Evolutionary conservation across 352 stramenopile genomes (phyloP).

Genomic region (Halophytophthora polymorphica): DNA sequence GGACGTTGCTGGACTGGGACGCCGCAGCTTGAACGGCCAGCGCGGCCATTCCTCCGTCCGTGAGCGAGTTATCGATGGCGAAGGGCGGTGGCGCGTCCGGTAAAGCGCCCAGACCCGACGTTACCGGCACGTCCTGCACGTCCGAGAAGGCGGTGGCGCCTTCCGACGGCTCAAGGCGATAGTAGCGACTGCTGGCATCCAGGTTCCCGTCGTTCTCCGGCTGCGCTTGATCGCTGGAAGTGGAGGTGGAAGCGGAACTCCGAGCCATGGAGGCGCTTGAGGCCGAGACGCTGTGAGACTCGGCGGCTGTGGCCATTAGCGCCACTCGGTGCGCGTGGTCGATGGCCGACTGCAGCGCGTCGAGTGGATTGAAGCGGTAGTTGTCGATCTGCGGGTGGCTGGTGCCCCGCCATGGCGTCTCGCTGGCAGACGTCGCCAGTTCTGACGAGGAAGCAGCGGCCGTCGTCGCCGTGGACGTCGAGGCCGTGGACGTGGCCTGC

Average conservation of each 20-base stretch:
- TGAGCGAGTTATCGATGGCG: too few species aligned
- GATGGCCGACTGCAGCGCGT: slow-evolving; percentile 57
- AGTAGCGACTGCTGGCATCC: too few species aligned
- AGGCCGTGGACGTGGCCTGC: background rate
- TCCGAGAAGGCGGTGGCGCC: too few species aligned
- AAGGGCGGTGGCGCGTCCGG: too few species aligned
- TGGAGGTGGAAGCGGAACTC: background rate
- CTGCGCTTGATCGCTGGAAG: background rate
- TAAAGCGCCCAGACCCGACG: too few species aligned
- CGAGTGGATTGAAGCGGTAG: slow-evolving; percentile 62
- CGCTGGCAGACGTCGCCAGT: slow-evolving; percentile 11
- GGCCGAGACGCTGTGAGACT: background rate
- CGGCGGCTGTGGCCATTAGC: background rate
- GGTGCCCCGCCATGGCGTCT: background rate
- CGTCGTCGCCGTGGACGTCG: background rate
- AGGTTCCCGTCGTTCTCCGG: too few species aligned
- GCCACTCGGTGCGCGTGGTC: slow-evolving; percentile 34
- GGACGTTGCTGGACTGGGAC: too few species aligned
- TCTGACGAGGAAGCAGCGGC: slow-evolving; percentile 6
- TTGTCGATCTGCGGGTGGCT: slow-evolving; percentile 5
- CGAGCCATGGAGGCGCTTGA: background rate
- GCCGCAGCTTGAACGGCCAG: too few species aligned
- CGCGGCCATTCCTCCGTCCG: too few species aligned
- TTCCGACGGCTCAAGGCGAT: too few species aligned
- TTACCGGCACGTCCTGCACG: too few species aligned